These are phyloP conservation scores for Gossypium mustelinum DNA, from an alignment of 345 rosid genomes.

Conservation along the genomic window DNA sequence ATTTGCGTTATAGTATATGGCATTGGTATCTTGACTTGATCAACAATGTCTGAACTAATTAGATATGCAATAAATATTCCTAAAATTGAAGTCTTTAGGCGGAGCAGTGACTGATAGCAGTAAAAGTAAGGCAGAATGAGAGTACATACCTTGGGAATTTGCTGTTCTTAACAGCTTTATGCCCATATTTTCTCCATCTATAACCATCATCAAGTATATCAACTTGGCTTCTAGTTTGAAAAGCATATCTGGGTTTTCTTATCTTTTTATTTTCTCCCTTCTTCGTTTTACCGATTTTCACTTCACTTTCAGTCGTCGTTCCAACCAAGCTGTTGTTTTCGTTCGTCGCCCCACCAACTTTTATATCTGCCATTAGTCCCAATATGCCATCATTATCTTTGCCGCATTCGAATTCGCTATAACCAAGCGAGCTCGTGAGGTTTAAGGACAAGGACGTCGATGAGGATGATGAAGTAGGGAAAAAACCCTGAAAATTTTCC, in stretches of 20 bases:
- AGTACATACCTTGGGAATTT: slow-evolving; percentile 59
- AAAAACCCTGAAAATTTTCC: slow-evolving; percentile 12
- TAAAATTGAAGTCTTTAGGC: too few species aligned
- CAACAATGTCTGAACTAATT: too few species aligned
- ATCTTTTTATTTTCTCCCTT: slow-evolving; percentile 47
- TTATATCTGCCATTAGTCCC: slow-evolving; percentile 31
- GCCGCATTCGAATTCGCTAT: slow-evolving; percentile 14
- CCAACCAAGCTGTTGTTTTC: slow-evolving; percentile 10
- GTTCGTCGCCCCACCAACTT: background rate
- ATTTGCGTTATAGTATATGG: background rate
- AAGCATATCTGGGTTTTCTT: slow-evolving; percentile 60
- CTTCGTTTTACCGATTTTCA: slow-evolving; percentile 26
- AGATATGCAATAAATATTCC: too few species aligned
- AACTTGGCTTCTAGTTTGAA: slow-evolving; percentile 83
- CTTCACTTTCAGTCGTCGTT: slow-evolving; percentile 25
- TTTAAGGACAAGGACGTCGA: slow-evolving; percentile 14
- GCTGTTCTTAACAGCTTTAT: slow-evolving; percentile 79
- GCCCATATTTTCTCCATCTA: slow-evolving; percentile 92
- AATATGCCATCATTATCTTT: slow-evolving; percentile 28
- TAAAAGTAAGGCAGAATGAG: background rate
- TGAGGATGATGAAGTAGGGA: slow-evolving; percentile 16
- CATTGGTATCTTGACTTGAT: too few species aligned
- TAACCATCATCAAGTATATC: slow-evolving; percentile 94
- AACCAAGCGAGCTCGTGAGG: slow-evolving; percentile 5
- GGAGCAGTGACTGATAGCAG: too few species aligned